Percentiles rank a stretch among this genome's conserved stretches.
These are phyloP conservation scores for Candida patagonica DNA, from an alignment of 805 yeast species.

Conservation along the genomic window DNA sequence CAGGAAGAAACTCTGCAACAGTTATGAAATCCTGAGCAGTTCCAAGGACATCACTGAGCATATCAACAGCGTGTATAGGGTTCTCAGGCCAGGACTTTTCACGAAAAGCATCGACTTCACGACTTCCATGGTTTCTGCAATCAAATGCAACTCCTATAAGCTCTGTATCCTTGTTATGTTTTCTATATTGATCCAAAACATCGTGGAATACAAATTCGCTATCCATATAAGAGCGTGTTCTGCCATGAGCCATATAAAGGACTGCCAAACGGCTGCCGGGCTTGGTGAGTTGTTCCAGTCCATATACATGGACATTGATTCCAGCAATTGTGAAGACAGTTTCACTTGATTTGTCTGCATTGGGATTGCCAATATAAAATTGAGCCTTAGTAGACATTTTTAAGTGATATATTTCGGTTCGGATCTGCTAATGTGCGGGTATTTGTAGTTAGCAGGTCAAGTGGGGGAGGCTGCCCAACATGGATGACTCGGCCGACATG, in stretches of 20 bases:
- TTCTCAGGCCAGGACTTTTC: slow-evolving; percentile 40
- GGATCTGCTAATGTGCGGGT: too few species aligned
- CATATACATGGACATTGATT: slow-evolving; percentile 36
- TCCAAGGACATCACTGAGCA: slow-evolving; percentile 41
- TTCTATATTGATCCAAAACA: slow-evolving; percentile 22
- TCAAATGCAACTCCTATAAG: slow-evolving; percentile 44
- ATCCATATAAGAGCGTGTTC: slow-evolving; percentile 32
- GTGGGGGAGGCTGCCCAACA: too few species aligned
- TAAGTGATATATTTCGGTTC: too few species aligned
- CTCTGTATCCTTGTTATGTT: not conserved
- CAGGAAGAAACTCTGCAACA: slow-evolving; percentile 37
- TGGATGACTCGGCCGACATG: too few species aligned
- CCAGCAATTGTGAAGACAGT: slow-evolving; percentile 33
- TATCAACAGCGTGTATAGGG: slow-evolving; percentile 39
- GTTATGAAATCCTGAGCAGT: slow-evolving; percentile 36
- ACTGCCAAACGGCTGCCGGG: slow-evolving; percentile 10
- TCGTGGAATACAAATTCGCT: slow-evolving; percentile 35
- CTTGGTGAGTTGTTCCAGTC: slow-evolving; percentile 27
- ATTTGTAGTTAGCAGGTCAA: too few species aligned
- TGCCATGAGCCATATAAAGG: slow-evolving; percentile 36
- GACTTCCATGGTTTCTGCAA: slow-evolving; percentile 45
- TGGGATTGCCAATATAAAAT: too few species aligned
- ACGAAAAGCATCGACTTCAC: slow-evolving; percentile 27
- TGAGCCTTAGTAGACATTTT: too few species aligned
- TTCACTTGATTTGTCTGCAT: too few species aligned